These are phyloP conservation scores for Boletellus dicymbophilus DNA, from an alignment of 1,284 basidiomycete species.

Conservation along the genomic window DNA sequence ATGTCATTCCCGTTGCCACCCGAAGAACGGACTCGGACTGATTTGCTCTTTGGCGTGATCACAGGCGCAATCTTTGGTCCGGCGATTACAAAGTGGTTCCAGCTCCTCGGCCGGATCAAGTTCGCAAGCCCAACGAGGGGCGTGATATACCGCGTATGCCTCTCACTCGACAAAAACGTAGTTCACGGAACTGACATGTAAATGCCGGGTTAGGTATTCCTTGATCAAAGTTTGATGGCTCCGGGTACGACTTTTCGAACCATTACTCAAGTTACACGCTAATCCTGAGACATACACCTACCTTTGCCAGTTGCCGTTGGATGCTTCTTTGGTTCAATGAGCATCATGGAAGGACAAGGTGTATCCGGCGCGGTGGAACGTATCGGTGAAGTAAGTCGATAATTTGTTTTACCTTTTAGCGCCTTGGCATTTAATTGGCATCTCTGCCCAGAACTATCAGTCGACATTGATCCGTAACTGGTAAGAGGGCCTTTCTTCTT, in stretches of 20 bases:
- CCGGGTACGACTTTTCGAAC: slow-evolving; percentile 46
- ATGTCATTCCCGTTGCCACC: too few relatives aligned
- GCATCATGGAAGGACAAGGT: slow-evolving; percentile 69
- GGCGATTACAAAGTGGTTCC: slow-evolving; percentile 72
- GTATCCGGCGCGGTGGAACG: slow-evolving; percentile 54
- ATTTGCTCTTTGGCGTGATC: too few relatives aligned
- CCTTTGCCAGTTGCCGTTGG: slow-evolving; percentile 54
- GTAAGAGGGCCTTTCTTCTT: slow-evolving; percentile 35
- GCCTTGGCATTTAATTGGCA: neutral
- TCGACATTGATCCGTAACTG: slow-evolving; percentile 76
- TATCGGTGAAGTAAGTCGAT: slow-evolving; percentile 50
- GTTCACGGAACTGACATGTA: neutral
- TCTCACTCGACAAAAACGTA: neutral
- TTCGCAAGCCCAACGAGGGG: slow-evolving; percentile 59
- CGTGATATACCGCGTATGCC: slow-evolving; percentile 58
- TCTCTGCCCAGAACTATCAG: slow-evolving; percentile 57
- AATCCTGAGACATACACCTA: neutral
- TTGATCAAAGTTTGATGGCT: slow-evolving; percentile 74
- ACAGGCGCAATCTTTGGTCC: slow-evolving; percentile 71
- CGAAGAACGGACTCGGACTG: too few relatives aligned
- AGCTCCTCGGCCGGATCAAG: slow-evolving; percentile 61
- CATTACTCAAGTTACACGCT: neutral
- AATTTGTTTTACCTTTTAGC: neutral
- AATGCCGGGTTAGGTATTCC: slow-evolving; percentile 53
- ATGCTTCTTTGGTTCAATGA: slow-evolving; percentile 77